Percentiles rank a stretch among this genome's conserved stretches.
phyloP scores from a whole-genome alignment of 495 filamentous ascomycete genomes.

The Bathelium albidoporum region DNA sequence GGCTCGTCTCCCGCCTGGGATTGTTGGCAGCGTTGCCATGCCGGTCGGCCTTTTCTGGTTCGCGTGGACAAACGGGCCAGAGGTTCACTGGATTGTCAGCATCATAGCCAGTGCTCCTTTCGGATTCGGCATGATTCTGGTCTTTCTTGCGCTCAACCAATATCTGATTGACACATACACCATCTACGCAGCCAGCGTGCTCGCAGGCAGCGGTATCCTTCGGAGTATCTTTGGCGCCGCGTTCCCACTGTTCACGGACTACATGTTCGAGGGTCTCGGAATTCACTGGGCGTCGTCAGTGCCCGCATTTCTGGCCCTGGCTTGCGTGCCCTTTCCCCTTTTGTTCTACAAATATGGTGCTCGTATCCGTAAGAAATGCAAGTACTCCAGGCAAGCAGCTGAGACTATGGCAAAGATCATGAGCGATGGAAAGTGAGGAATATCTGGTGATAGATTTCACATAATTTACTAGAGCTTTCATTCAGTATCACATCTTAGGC shows the following conservation, averaged over 20 bases:
- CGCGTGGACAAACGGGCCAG: conserved; percentile 37
- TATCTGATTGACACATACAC: conserved; percentile 49
- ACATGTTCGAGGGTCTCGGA: conserved; percentile 44
- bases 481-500: too few relatives aligned
- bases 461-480: too few relatives aligned
- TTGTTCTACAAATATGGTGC: conserved; percentile 43
- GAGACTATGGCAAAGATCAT: neutral
- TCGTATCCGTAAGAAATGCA: conserved; percentile 40
- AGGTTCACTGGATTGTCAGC: conserved; percentile 49
- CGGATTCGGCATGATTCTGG: conserved; percentile 43
- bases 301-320: conserved; percentile 41
- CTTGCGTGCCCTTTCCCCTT: conserved; percentile 46
- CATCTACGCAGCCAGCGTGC: conserved; percentile 47
- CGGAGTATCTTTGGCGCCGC: conserved; percentile 52
- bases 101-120: conserved; percentile 48
- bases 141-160: conserved; percentile 22
- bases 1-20: conserved; percentile 54
- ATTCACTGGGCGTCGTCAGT: conserved; percentile 25
- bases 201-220: conserved; percentile 62
- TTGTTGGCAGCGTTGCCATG: conserved; percentile 48
- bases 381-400: conserved; percentile 17
- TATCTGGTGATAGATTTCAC: too few relatives aligned
- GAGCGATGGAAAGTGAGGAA: too few relatives aligned
- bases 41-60: conserved; percentile 47
- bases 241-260: conserved; percentile 55